Evolutionary conservation across 805 yeast genomes (phyloP), one percentile per base, ranked within the genome.

Genomic region (Kodamaea leandrae): DNA sequence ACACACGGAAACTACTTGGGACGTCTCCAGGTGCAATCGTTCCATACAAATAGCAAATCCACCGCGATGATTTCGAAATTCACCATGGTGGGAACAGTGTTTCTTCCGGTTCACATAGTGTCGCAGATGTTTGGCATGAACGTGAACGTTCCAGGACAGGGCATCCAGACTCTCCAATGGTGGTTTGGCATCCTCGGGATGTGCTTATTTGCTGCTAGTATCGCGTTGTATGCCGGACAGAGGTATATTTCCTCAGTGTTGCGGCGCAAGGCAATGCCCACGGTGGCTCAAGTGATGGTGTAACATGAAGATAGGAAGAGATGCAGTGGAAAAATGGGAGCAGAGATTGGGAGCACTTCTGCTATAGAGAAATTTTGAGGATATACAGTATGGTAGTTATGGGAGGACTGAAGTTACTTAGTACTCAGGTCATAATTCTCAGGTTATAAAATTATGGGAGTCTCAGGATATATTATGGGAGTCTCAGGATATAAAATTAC

Each of bases 41-140:
- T 91, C 59, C 76, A 85, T 55, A 77, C 96, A 28, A 89, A 86
- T 59, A 83, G 87, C 57, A 81, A 81, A 50, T 89, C 86, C 27
- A 89, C 96, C 1, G 86, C 80, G 50, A 83, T 91, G 76, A 72
- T 91, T 41, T 86, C 96, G 23, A 85, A 86, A 57, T 96, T 90
- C 18, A 90, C 99, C 0, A 54, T 91, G 45, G 68, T 91, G 25
- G 98, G 97, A 74, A 89, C 97, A 0, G 72, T 91, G 54, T 69
- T 91, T 21, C 84, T 91, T 47, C 98, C 98, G 12, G 74, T 91
- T 72, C 91, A 91, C 60, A 68, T 91, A 43, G 75, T 91, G 33
- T 88, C 97, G 2, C 96, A 97, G 60, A 57, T 90, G 48, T 91
- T 91, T 64, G 97, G 97, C 55, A 91, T 91, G 99, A 91, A 91